Evolutionary conservation across 2,329 filamentous ascomycete genomes (phyloP).

Genomic region (Cytospora chrysosperma): DNA sequence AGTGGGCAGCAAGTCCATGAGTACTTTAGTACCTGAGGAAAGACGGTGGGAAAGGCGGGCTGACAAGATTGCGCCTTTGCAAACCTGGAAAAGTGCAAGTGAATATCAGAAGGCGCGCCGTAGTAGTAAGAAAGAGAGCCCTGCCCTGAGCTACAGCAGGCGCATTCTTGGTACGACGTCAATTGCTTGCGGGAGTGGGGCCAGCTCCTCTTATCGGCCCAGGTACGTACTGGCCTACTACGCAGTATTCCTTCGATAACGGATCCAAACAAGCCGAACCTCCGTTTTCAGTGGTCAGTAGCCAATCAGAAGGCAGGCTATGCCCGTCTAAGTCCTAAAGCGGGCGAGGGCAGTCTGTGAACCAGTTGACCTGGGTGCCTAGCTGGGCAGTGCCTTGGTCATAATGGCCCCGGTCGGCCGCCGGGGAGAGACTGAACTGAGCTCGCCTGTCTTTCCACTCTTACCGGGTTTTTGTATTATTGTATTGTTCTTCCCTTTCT

Average conservation of each 20-base stretch:
- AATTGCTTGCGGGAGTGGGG: constrained; percentile 11
- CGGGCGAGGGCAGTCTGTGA: neutral
- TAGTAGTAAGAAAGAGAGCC: neutral
- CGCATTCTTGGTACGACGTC: neutral
- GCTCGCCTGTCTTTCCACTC: constrained; percentile 15
- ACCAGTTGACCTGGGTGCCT: neutral
- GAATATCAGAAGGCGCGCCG: neutral
- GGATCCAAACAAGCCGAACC: constrained; percentile 15
- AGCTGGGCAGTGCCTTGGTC: constrained; percentile 9
- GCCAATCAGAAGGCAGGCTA: neutral
- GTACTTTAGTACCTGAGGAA: neutral
- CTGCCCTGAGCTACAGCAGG: neutral
- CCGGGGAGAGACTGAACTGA: constrained; percentile 12
- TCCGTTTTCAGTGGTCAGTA: constrained; percentile 6
- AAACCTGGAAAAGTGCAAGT: neutral
- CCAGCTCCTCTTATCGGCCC: constrained; percentile 4
- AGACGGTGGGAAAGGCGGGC: neutral
- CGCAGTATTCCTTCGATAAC: constrained; percentile 9
- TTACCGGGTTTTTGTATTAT: constrained; percentile 6
- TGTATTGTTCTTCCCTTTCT: neutral
- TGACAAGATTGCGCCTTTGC: neutral
- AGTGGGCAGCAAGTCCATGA: constrained; percentile 21
- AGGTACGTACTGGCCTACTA: constrained; percentile 11
- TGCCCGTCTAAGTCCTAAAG: neutral
- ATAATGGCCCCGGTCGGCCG: constrained; percentile 7